Conservation (phyloP, 148 eudicot genomes). For the Agrostemma githago region DNA sequence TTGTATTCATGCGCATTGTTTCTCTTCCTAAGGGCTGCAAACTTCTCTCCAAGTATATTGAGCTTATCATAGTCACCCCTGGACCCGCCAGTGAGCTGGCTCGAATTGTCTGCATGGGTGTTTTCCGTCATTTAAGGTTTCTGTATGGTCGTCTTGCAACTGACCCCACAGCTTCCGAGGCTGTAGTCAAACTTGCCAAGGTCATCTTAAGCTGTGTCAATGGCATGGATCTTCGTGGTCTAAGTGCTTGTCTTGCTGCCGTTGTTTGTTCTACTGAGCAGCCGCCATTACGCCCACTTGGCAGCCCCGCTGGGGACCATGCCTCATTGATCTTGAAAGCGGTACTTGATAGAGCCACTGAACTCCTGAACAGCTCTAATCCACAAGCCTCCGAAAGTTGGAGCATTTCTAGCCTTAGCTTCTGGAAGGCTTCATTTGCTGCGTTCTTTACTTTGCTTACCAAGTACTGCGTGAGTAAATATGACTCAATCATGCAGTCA, state of each 20-base stretch:
- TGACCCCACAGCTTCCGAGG: constrained; percentile 40
- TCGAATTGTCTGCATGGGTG: constrained; percentile 80
- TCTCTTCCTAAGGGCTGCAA: constrained; percentile 87
- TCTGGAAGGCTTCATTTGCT: constrained; percentile 94
- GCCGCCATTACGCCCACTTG: constrained; percentile 87
- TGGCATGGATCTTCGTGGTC: constrained; percentile 71
- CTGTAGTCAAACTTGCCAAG: constrained; percentile 41
- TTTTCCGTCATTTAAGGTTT: constrained; percentile 84
- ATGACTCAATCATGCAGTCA: constrained; percentile 64
- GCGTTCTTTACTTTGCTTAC: constrained; percentile 67
- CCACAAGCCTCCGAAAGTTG: constrained; percentile 32
- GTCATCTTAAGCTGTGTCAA: constrained; percentile 43
- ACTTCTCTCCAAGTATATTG: constrained; percentile 58
- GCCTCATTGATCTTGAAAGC: constrained; percentile 67
- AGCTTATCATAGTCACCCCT: constrained; percentile 37
- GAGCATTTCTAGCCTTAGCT: constrained; percentile 26
- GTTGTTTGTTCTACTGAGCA: constrained; percentile 88
- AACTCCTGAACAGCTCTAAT: constrained; percentile 48
- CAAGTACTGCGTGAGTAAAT: constrained; percentile 70
- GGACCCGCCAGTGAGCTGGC: constrained; percentile 60
- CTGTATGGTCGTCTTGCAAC: constrained; percentile 57
- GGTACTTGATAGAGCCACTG: constrained; percentile 74
- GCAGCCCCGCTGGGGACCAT: constrained; percentile 79
- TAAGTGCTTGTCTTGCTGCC: constrained; percentile 90
- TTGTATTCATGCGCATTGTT: constrained; percentile 60